Evolutionary conservation across 2,329 filamentous ascomycete species (phyloP), one percentile per base, ranked within the genome.

Genomic region (Neodidymelliopsis sp.): DNA sequence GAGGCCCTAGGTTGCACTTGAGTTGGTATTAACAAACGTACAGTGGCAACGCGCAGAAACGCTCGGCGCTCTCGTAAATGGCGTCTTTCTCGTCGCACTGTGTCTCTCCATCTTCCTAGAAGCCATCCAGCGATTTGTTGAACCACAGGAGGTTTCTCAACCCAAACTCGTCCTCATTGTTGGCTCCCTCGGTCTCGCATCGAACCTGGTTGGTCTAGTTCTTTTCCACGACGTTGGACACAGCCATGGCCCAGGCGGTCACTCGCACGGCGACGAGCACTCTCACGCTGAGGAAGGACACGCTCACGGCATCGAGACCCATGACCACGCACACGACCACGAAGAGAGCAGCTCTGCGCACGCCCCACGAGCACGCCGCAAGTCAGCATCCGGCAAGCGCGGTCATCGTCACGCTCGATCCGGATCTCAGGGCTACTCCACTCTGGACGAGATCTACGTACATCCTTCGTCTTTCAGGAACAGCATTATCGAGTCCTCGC

Each of bases 21-120:
- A 12, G 20, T 9, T 11, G 18, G 3, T 24, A 28, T 57, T 73
- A 30, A 72, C 50, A 16, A n/a, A 9, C 24, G 13, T 16, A 25
- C 63, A 93, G 89, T 99, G 92, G 90, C 88, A 97, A 79, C 90
- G 94, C 62, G 94, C 94, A 25, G 94, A 99, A 79, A 97, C 96
- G 9, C 82, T 99, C 5, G 94, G 94, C 67, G 94, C 94, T 36
- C 87, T 97, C 63, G 90, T 97, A 76, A 99, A 99, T 67, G 94
- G 94, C 60, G 93, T 97, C 34, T 99, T 99, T 78, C 81, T 99
- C 33, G 94, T 99, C 67, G 94, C 94, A 6, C 84, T 99, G 7
- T 99, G 94, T 76, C 81, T 99, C 47, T 95, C 93, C 39, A 99
- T 99, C 74, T 89, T 97, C 67, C 86, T 99, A 64, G 94, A 99